These are phyloP conservation scores for Neopestalotiopsis clavispora DNA, from an alignment of 2,329 filamentous ascomycete species.

Conservation along the genomic window DNA sequence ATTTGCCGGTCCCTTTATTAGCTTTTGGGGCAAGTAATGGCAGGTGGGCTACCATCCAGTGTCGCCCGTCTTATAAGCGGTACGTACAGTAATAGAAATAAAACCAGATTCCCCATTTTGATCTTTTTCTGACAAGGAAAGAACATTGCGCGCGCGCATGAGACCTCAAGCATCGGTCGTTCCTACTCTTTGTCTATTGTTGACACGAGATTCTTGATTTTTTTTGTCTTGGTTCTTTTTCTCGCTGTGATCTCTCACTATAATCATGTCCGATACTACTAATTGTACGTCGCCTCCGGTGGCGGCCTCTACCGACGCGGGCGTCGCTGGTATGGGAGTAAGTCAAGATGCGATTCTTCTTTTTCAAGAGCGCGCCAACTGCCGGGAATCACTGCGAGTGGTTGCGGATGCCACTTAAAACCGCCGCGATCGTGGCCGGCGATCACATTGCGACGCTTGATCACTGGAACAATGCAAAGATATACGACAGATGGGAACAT, in stretches of 20 bases:
- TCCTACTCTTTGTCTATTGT: neutral
- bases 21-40: neutral
- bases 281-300: conserved; percentile 47
- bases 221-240: neutral
- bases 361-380: neutral
- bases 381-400: neutral
- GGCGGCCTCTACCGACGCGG: conserved; percentile 48
- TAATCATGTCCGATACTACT: conserved; percentile 19
- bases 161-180: neutral
- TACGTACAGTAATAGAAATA: neutral
- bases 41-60: neutral
- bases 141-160: neutral
- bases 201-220: neutral
- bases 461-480: too few relatives aligned
- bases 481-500: too few relatives aligned
- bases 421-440: neutral
- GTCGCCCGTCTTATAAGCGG: neutral
- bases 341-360: conserved; percentile 26
- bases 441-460: too few relatives aligned
- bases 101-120: neutral
- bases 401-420: neutral
- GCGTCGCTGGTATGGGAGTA: conserved; percentile 57
- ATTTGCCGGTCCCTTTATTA: neutral
- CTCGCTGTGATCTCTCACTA: neutral
- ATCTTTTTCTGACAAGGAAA: neutral